A percentile compares a stretch with the other conserved stretches of the same genome.
Evolutionary conservation across 1,139 yeast species (phyloP).

Genomic region (Kluyveromyces sp.): DNA sequence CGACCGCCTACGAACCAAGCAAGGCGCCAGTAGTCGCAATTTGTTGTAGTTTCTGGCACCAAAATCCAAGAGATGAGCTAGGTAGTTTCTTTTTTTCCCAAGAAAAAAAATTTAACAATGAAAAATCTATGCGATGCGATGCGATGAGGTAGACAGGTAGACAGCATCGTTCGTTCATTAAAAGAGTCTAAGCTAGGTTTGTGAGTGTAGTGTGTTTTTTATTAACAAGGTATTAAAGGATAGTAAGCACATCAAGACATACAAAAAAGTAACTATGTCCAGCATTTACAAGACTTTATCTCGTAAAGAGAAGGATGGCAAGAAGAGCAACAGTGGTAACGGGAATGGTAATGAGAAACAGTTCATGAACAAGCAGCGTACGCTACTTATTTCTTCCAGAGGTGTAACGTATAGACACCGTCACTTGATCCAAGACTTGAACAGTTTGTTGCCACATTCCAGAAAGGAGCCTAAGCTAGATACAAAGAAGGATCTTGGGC

Average conservation of each 20-base stretch:
- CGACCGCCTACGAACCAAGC: too few species aligned
- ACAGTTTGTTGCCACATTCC: conserved; percentile 81
- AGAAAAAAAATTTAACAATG: conserved; percentile 13
- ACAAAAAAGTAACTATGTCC: conserved; percentile 30
- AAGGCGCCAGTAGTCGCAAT: too few species aligned
- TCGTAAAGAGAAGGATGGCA: conserved; percentile 22
- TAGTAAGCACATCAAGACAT: background rate
- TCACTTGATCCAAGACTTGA: conserved; percentile 79
- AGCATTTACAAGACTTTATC: conserved; percentile 38
- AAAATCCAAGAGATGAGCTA: too few species aligned
- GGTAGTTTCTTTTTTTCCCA: background rate
- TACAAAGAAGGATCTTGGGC: conserved; percentile 80
- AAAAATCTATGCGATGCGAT: conserved; percentile 7
- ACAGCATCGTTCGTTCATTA: too few species aligned
- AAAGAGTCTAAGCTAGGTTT: too few species aligned
- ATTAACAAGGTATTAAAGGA: too few species aligned
- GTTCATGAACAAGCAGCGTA: conserved; percentile 64
- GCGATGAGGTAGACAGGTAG: conserved; percentile 7
- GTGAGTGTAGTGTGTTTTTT: too few species aligned
- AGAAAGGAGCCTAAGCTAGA: conserved; percentile 96
- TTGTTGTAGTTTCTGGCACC: too few species aligned
- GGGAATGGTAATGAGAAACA: conserved; percentile 28
- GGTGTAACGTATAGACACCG: conserved; percentile 95
- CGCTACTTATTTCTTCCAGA: conserved; percentile 82
- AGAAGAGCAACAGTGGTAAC: conserved; percentile 26